A percentile compares a stretch with the other conserved stretches of the same genome.
Evolutionary conservation across 2,329 filamentous ascomycete species (phyloP).

Genomic region (Eurotiales sp.): DNA sequence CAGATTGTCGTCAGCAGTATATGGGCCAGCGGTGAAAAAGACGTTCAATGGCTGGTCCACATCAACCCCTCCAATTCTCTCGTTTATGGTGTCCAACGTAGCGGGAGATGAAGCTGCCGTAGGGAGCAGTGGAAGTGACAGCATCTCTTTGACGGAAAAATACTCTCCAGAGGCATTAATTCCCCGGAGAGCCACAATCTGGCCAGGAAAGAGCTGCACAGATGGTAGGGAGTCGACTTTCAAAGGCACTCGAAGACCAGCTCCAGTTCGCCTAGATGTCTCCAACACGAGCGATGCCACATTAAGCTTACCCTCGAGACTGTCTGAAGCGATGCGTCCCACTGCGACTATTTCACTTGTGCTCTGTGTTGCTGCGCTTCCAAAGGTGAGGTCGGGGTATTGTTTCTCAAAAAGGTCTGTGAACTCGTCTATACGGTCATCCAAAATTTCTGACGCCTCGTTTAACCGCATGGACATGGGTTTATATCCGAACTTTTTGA

Average conservation of each 20-base stretch:
- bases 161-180: conserved; percentile 81
- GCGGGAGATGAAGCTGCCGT: conserved; percentile 66
- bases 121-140: conserved; percentile 70
- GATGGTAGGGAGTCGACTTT: conserved; percentile 65
- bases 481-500: conserved; percentile 87
- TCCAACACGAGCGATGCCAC: conserved; percentile 81
- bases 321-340: conserved; percentile 86
- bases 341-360: conserved; percentile 86
- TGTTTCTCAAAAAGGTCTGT: conserved; percentile 67
- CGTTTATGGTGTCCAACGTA: conserved; percentile 64
- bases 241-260: conserved; percentile 75
- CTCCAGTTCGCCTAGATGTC: conserved; percentile 77
- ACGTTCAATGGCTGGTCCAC: conserved; percentile 67
- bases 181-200: conserved; percentile 83
- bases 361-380: conserved; percentile 79
- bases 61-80: conserved; percentile 63
- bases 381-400: conserved; percentile 76
- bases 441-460: conserved; percentile 86
- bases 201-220: conserved; percentile 89
- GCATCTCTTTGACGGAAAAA: conserved; percentile 73
- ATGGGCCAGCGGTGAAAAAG: conserved; percentile 78
- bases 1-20: conserved; percentile 87
- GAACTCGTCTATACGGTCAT: conserved; percentile 94
- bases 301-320: conserved; percentile 79
- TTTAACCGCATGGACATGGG: conserved; percentile 92